Evolutionary conservation across 192 early-diverging fungal genomes (phyloP), one percentile per base, ranked within the genome.

Genomic region (Radiomyces spectabilis): DNA sequence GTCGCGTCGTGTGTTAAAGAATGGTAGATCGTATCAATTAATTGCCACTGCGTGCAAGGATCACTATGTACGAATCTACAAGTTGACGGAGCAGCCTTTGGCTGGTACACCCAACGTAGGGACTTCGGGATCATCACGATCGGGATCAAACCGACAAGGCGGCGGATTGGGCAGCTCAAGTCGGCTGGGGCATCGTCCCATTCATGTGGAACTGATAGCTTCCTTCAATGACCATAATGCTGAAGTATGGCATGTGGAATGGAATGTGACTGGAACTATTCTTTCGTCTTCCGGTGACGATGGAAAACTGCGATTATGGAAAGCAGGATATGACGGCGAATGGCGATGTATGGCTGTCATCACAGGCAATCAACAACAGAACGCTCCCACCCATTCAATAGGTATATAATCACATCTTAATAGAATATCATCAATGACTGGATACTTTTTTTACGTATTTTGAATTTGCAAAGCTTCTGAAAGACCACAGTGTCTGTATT

Each of bases 191-290:
- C n/a, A n/a, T n/a, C 67, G 66, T 49, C 53, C 57, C 30, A 79
- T 80, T 46, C 72, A 73, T 21, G 78, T 85, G 1, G 74, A 73
- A 9, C 46, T 73, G 3, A 66, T 88, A 12, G 81, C 73, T 0
- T 64, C 72, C 7, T 84, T 90, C 50, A 41, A 51, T 5, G 81
- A 89, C 49, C 90, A 90, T 55, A 53, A 71, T 13, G 74, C 77
- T 1, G 86, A 81, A 50, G 80, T 91, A 2, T 93, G 91, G 91
- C 59, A 83, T 12, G 88, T 89, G 0, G 79, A 85, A 45, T 94
- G 91, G 91, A 94, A 94, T 64, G 63, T 92, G 7, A 88, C 84
- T 3, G 89, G 89, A 2, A 92, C 89, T 0, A 82, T 88, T 31
- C 63, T 92, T 6, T 79, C 82, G 7, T 85, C 83, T 5, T 84